These are phyloP conservation scores for Amanita phalloides DNA, from an alignment of 768 basidiomycete genomes.

Conservation along the genomic window DNA sequence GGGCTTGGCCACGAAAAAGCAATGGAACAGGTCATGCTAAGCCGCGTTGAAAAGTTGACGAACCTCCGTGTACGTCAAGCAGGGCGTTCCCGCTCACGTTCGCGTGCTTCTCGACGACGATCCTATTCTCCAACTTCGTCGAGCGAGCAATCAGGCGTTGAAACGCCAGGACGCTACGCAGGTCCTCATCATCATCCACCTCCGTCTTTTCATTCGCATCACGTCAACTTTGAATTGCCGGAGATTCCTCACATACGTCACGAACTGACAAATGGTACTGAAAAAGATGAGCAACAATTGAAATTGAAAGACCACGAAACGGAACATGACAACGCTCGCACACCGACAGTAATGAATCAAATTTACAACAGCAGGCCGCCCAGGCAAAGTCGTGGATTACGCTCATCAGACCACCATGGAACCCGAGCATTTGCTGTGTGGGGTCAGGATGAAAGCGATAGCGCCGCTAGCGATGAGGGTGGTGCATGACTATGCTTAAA, in stretches of 20 bases:
- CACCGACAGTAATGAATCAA: conserved; percentile 44
- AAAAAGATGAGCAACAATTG: not conserved
- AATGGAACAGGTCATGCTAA: conserved; percentile 18
- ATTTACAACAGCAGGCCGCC: conserved; percentile 17
- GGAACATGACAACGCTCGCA: conserved; percentile 44
- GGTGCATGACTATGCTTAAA: not conserved
- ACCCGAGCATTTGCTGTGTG: conserved; percentile 71
- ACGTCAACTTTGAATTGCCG: conserved; percentile 37
- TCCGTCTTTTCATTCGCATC: conserved; percentile 29
- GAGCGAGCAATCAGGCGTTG: conserved; percentile 45
- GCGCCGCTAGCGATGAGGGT: conserved; percentile 43
- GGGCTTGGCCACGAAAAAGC: conserved; percentile 3
- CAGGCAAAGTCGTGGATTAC: conserved; percentile 21
- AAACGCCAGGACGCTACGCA: conserved; percentile 52
- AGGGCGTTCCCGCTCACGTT: conserved; percentile 16
- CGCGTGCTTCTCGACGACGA: not conserved
- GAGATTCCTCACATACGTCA: conserved; percentile 22
- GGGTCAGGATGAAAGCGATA: conserved; percentile 86
- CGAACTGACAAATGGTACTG: conserved; percentile 26
- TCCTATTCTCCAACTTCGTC: conserved; percentile 11
- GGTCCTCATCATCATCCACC: conserved; percentile 36
- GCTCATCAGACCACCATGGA: conserved; percentile 27
- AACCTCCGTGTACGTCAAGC: conserved; percentile 20
- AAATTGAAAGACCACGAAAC: conserved; percentile 35
- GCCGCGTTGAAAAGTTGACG: conserved; percentile 19